Evolutionary conservation across 1,284 basidiomycete genomes (phyloP).

Genomic region (Phaffia rhodozyma): DNA sequence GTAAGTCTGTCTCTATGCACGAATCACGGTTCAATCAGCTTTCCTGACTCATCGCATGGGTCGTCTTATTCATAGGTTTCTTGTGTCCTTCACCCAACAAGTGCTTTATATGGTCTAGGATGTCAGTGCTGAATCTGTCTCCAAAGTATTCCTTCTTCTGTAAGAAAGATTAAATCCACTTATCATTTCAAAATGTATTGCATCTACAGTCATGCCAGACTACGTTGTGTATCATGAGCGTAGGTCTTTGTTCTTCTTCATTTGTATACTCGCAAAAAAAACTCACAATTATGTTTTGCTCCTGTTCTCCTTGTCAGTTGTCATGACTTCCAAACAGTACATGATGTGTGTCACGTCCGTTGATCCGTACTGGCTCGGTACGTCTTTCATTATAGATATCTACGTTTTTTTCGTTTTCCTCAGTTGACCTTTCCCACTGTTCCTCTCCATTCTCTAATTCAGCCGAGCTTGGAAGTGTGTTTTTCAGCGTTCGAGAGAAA

Average conservation of each 20-base stretch:
- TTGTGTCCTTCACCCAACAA: conserved; percentile 73
- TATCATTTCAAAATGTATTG: conserved; percentile 15
- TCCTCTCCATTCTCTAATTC: conserved; percentile 14
- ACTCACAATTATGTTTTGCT: conserved; percentile 17
- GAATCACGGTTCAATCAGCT: not conserved
- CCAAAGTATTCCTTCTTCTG: not conserved
- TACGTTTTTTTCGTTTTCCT: too few species aligned
- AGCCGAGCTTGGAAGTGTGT: conserved; percentile 86
- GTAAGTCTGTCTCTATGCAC: conserved; percentile 27
- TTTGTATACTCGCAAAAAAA: not conserved
- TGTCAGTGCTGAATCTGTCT: conserved; percentile 45
- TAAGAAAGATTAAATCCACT: not conserved
- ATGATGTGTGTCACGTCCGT: conserved; percentile 95
- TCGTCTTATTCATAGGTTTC: conserved; percentile 26
- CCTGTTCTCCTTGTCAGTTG: conserved; percentile 38
- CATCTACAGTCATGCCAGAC: conserved; percentile 66
- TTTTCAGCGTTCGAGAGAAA: conserved; percentile 90
- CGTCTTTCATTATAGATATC: conserved; percentile 21
- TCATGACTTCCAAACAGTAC: conserved; percentile 83
- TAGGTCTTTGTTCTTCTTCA: conserved; percentile 20
- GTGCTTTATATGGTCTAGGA: conserved; percentile 88
- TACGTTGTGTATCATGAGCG: conserved; percentile 93
- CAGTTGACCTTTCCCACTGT: too few species aligned
- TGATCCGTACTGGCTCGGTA: conserved; percentile 88
- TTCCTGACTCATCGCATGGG: conserved; percentile 2